These are phyloP conservation scores for Boletus semigastroideus DNA, from an alignment of 1,284 basidiomycete genomes.

Conservation along the genomic window DNA sequence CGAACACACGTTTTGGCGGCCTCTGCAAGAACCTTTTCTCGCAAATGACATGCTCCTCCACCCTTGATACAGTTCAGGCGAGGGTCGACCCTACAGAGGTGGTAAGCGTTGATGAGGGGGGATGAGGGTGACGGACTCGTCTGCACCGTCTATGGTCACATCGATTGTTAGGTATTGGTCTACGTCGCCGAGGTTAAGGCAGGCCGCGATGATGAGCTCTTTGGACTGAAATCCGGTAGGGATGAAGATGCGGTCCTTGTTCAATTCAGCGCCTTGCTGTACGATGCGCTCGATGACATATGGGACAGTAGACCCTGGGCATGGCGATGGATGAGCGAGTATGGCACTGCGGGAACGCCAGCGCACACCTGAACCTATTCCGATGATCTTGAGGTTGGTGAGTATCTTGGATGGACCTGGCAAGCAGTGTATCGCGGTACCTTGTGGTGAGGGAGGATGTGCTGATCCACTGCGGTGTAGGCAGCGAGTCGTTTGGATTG, in stretches of 20 bases:
- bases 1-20: constrained; percentile 75
- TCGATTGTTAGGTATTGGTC: constrained; percentile 90
- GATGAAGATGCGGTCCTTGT: constrained; percentile 83
- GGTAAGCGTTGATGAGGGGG: neutral
- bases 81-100: constrained; percentile 70
- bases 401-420: neutral
- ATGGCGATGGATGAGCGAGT: constrained; percentile 2
- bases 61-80: constrained; percentile 96
- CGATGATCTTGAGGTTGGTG: constrained; percentile 66
- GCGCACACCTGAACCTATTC: constrained; percentile 78
- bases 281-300: constrained; percentile 97
- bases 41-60: constrained; percentile 94
- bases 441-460: constrained; percentile 82
- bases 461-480: constrained; percentile 91
- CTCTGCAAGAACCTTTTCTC: constrained; percentile 97
- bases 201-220: constrained; percentile 85
- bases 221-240: constrained; percentile 97
- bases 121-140: constrained; percentile 75
- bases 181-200: constrained; percentile 86
- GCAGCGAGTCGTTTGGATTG: constrained; percentile 89
- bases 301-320: constrained; percentile 90
- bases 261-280: constrained; percentile 76
- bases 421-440: constrained; percentile 43
- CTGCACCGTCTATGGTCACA: constrained; percentile 96
- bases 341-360: neutral